Evolutionary conservation across 495 filamentous ascomycete genomes (phyloP), one percentile per base, ranked within the genome.

Genomic region (Xylaria palmicola): DNA sequence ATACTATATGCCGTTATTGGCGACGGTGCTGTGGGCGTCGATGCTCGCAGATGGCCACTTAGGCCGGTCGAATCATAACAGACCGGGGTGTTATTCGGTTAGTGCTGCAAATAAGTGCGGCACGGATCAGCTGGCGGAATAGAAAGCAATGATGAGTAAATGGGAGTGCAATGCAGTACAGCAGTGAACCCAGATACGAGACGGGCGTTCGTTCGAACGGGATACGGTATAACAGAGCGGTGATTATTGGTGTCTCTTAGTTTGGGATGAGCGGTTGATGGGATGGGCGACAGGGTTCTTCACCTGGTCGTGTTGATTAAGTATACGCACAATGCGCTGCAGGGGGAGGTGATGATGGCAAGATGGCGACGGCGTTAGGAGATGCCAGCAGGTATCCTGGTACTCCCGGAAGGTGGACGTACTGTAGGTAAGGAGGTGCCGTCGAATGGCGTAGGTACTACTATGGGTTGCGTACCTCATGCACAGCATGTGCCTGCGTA

Each of bases 331-430:
- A 12, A n/a, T 17, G 39, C 17, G 27, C 13, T 29, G 55, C 26
- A 8, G 17, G 4, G n/a, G 15, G 56, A 39, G 37, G 29, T 43
- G 56, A 51, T 43, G 56, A 60, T 60, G 47, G 45, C 30, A 52
- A 52, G 47, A 52, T 40, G 50, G 50, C 47, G 47, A 43, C 47
- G 57, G 47, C 57, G 57, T 44, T 40, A 27, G 44, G 24, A 27
- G 57, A 34, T 44, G 47, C 17, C 4, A 3, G 47, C n/a, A n/a
- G n/a, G n/a, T n/a, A 50, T 32, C 22, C 37, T 27, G 2, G n/a
- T 37, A 52, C 4, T 22, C 45, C 45, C 13, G 13, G 40, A n/a
- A 50, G 47, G 24, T 6, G 45, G 19, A 47, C 5, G 53, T 36
- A 44, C 34, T 27, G 47, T 20, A 29, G 37, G 37, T 22, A 10